phyloP scores from a whole-genome alignment of 352 stramenopile species.

The Blastocystis sp. region DNA sequence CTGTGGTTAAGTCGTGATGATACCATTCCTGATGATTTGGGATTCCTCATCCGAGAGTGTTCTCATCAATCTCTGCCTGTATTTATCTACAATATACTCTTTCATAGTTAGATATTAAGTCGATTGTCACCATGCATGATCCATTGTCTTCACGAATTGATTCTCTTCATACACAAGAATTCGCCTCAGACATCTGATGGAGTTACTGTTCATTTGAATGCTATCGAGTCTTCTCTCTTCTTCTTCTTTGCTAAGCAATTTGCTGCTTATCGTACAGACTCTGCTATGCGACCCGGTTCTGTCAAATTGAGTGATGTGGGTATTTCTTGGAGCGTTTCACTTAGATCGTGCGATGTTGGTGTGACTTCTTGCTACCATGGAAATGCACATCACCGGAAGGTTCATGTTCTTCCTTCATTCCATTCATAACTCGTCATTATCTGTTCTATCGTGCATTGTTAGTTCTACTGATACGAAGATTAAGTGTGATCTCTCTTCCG shows the following conservation, averaged over 20 bases:
- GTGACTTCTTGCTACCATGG: slow-evolving; percentile 12
- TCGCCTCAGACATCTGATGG: neutral
- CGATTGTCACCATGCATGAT: neutral
- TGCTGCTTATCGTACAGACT: neutral
- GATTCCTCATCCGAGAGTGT: neutral
- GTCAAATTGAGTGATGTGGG: neutral
- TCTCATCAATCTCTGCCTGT: neutral
- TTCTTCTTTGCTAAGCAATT: slow-evolving; percentile 49
- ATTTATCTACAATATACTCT: neutral
- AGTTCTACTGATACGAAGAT: neutral
- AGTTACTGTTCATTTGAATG: neutral
- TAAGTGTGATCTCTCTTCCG: neutral
- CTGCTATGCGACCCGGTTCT: neutral
- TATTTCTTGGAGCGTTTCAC: neutral
- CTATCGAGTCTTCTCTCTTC: neutral
- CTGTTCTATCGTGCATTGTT: slow-evolving; percentile 51
- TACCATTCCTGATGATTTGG: neutral
- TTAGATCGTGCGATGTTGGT: slow-evolving; percentile 40
- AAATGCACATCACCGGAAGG: neutral
- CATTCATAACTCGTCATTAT: slow-evolving; percentile 42
- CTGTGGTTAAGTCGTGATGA: slow-evolving; percentile 13
- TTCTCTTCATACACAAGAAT: neutral
- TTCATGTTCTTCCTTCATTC: neutral
- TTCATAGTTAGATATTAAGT: neutral
- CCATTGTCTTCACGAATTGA: slow-evolving; percentile 10